phyloP scores from a whole-genome alignment of 2,329 filamentous ascomycete species.

The Talaromyces sp. region DNA sequence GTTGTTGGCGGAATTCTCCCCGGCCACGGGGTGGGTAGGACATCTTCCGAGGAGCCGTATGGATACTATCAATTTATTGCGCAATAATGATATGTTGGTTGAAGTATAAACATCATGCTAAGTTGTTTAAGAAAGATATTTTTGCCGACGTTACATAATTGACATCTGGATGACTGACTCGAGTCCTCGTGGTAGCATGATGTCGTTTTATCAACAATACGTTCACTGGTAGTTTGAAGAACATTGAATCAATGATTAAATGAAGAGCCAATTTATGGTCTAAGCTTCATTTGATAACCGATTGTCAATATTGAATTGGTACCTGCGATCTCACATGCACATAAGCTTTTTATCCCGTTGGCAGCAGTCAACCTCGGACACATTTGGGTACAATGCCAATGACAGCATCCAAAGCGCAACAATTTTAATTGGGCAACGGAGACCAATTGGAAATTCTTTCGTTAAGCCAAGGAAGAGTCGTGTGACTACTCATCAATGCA shows the following conservation, averaged over 20 bases:
- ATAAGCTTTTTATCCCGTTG: neutral
- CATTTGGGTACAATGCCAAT: neutral
- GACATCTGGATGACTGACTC: neutral
- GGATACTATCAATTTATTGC: neutral
- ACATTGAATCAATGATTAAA: neutral
- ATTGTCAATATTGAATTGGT: neutral
- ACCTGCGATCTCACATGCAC: neutral
- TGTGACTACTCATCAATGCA: conserved; percentile 1
- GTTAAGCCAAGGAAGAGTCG: neutral
- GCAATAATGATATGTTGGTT: neutral
- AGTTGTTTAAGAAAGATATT: neutral
- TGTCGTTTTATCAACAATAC: neutral
- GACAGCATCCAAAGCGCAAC: neutral
- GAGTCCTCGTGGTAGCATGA: neutral
- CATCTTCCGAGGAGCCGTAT: neutral
- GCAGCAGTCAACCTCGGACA: neutral
- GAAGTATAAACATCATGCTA: neutral
- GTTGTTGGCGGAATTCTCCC: conserved; percentile 2
- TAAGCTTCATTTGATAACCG: neutral
- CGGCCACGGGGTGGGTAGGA: neutral
- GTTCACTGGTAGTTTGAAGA: neutral
- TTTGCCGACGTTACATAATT: neutral
- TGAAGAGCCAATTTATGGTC: neutral
- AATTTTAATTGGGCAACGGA: neutral
- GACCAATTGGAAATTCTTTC: neutral